phyloP scores from a whole-genome alignment of 2,329 filamentous ascomycete species.

The Diaporthe aspalathi region DNA sequence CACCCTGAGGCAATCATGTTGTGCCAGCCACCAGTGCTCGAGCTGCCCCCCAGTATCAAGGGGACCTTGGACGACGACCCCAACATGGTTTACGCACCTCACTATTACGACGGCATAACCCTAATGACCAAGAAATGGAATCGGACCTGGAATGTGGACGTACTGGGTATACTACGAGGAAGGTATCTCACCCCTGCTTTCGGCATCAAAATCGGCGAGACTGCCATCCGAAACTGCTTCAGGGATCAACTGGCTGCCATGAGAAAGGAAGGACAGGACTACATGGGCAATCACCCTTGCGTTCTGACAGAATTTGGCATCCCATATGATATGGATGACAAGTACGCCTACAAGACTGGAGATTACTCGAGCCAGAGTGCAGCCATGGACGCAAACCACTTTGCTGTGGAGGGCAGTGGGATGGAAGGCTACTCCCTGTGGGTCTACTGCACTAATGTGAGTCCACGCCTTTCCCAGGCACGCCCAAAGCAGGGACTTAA shows the following conservation, averaged over 20 bases:
- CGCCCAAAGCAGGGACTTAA: constrained; percentile 38
- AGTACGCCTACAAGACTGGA: constrained; percentile 93
- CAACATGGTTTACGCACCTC: constrained; percentile 90
- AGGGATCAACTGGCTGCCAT: constrained; percentile 87
- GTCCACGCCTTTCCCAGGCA: constrained; percentile 39
- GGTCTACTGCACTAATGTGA: constrained; percentile 81
- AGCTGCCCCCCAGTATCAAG: constrained; percentile 89
- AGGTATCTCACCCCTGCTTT: constrained; percentile 90
- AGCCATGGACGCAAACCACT: constrained; percentile 97
- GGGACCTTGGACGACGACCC: constrained; percentile 89
- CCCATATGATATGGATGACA: constrained; percentile 98
- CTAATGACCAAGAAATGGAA: constrained; percentile 99
- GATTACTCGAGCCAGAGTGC: constrained; percentile 93
- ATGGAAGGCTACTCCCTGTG: constrained; percentile 91
- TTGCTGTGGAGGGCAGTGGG: constrained; percentile 84
- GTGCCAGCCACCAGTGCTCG: constrained; percentile 90
- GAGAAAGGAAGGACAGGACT: constrained; percentile 85
- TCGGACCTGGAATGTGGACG: constrained; percentile 94
- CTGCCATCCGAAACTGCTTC: constrained; percentile 93
- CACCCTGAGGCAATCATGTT: constrained; percentile 88
- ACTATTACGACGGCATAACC: constrained; percentile 97
- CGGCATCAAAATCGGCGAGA: constrained; percentile 92
- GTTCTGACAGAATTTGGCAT: constrained; percentile 96
- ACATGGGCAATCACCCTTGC: constrained; percentile 89
- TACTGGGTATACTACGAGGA: constrained; percentile 90